These are phyloP conservation scores for Quercus lobata DNA, from an alignment of 331 rosid genomes.

Conservation along the genomic window DNA sequence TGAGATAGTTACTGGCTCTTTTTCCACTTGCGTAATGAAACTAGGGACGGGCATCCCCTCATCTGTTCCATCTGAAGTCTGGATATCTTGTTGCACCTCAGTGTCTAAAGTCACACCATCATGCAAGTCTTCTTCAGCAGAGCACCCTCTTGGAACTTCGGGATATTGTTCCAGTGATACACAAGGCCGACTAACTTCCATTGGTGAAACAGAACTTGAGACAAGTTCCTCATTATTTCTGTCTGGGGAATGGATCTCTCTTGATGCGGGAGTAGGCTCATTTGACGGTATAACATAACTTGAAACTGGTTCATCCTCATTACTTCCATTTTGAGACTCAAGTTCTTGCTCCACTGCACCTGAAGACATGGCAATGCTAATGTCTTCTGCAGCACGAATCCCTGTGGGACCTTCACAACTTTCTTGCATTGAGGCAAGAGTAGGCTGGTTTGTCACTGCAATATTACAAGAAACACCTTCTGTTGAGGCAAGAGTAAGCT, in stretches of 20 bases:
- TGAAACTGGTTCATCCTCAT: constrained; percentile 25
- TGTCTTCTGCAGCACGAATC: constrained; percentile 15
- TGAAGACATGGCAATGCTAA: constrained; percentile 17
- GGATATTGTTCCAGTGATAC: constrained; percentile 33
- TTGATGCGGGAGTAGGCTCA: constrained; percentile 23
- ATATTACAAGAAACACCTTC: constrained; percentile 34
- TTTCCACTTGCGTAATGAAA: constrained; percentile 24
- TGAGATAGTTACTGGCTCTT: constrained; percentile 11
- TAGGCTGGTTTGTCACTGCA: constrained; percentile 32
- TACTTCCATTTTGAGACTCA: constrained; percentile 19
- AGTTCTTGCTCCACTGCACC: constrained; percentile 23
- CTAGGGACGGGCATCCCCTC: constrained; percentile 28
- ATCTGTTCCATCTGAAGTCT: constrained; percentile 16
- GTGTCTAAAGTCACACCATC: constrained; percentile 24
- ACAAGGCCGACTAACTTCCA: constrained; percentile 28
- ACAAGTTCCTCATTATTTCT: constrained; percentile 2
- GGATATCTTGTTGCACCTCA: constrained; percentile 24
- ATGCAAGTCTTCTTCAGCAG: constrained; percentile 15
- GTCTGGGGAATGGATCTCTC: constrained; percentile 29
- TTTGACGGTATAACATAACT: constrained; percentile 13
- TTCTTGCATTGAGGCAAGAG: constrained; percentile 16
- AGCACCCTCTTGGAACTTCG: constrained; percentile 28
- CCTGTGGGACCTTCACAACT: constrained; percentile 23
- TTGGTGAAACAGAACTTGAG: background rate
- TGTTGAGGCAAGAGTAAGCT: background rate